Base-by-base conservation (phyloP, 1,284 basidiomycete species). In the Malassezia vespertilionis region DNA sequence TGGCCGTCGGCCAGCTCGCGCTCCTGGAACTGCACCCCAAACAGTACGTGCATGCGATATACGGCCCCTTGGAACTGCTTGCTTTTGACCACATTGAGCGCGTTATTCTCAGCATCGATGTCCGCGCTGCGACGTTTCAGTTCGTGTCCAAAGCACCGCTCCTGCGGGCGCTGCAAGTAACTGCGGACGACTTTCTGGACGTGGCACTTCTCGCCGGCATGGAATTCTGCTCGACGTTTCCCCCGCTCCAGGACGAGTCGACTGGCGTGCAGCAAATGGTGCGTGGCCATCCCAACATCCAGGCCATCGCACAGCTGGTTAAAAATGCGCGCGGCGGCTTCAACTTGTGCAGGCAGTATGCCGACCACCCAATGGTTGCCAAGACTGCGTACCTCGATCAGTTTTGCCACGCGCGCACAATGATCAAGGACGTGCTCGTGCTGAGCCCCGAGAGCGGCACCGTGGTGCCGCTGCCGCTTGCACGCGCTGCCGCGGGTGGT, bases 1-100 rank as follows among this genome's bases (percentile, higher is more conserved):
- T 88, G 40, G 82, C 88, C 33, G 86, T 84, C 78, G 86, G 89
- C 33, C 91, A 91, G 84, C 77, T 93, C 64, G 84, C 91, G 56
- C 95, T 95, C 73, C 80, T 97, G 33, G 83, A 90, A 72, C 82
- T 86, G 47, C 91, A 97, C 74, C 77, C 80, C 20, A 93, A 93
- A 72, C 79, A 82, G 4, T 99, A 96, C 74, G 85, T 95, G 54
- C 89, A 97, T 70, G 83, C 91, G 17, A 82, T 96, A 60, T 96
- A 82, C 71, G 88, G 86, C 5, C 81, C 89, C 26, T 84, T 83
- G 5, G 91, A 96, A 69, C 80, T 85, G 15, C 77, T 99, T 18
- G 77, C 96, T 34, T 96, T 90, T 71, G 74, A 74, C 44, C 82
- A 82, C 21, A 79, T 93, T 28, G 89, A 96, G 73, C 83, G 84